A percentile compares a stretch with the other conserved stretches of the same genome.
Evolutionary conservation across 805 yeast species (phyloP).

Genomic region (Naumovozyma castellii): DNA sequence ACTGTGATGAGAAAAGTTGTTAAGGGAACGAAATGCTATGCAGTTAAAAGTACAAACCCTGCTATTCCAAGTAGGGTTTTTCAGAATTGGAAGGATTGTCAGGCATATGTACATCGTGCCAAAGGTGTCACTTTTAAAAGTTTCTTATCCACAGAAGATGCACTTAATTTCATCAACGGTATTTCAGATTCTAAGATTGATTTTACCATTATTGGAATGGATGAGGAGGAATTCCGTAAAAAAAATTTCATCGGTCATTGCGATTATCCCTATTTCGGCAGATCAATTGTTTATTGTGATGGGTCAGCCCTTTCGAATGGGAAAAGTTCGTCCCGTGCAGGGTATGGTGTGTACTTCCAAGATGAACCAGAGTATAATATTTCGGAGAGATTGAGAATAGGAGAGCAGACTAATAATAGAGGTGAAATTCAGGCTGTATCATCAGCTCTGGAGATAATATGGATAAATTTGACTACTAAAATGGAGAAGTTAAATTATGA

Average conservation of each 20-base stretch:
- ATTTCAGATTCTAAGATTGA: conserved; percentile 10
- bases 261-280: neutral
- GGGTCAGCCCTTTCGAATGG: conserved; percentile 70
- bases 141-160: conserved; percentile 31
- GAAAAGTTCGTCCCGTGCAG: conserved; percentile 31
- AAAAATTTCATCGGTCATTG: too few relatives aligned
- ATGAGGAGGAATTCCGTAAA: conserved; percentile 1
- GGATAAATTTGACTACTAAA: conserved; percentile 16
- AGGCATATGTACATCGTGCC: conserved; percentile 21
- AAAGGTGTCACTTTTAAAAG: conserved; percentile 37
- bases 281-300: conserved; percentile 50
- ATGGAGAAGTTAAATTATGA: conserved; percentile 24
- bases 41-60: conserved; percentile 26
- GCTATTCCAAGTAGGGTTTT: conserved; percentile 22
- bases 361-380: conserved; percentile 40
- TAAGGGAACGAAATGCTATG: conserved; percentile 18
- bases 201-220: conserved; percentile 14
- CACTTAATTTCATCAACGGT: conserved; percentile 25
- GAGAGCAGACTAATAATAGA: conserved; percentile 61
- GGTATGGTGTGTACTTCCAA: conserved; percentile 73
- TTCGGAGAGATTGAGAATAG: conserved; percentile 41
- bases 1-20: neutral
- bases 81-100: conserved; percentile 29
- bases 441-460: conserved; percentile 42
- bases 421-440: conserved; percentile 69